phyloP scores from a whole-genome alignment of 2,329 filamentous ascomycete species.

The Penicillium sp. region DNA sequence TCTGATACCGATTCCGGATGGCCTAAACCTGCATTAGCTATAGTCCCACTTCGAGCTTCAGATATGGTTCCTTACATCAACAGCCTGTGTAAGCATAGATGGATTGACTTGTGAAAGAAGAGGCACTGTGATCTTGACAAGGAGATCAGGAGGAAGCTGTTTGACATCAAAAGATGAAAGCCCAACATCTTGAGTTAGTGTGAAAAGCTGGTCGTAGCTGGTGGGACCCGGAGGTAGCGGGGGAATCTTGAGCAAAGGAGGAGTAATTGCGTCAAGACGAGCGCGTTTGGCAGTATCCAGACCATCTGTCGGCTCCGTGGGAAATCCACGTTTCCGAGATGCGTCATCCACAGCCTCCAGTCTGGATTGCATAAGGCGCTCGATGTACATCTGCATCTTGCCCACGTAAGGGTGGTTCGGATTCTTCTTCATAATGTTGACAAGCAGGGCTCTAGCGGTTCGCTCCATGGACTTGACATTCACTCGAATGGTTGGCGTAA shows the following conservation, averaged over 20 bases:
- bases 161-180: constrained; percentile 83
- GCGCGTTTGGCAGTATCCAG: constrained; percentile 82
- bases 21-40: constrained; percentile 34
- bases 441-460: constrained; percentile 80
- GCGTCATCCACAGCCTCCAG: constrained; percentile 79
- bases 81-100: constrained; percentile 70
- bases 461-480: constrained; percentile 93
- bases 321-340: constrained; percentile 73
- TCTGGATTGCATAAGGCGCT: constrained; percentile 77
- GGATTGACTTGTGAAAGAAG: constrained; percentile 74
- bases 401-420: constrained; percentile 74
- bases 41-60: background rate
- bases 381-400: constrained; percentile 85
- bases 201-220: constrained; percentile 82
- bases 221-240: constrained; percentile 76
- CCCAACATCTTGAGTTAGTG: constrained; percentile 75
- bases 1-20: constrained; percentile 43
- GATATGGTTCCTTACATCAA: constrained; percentile 60
- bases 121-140: constrained; percentile 80
- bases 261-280: constrained; percentile 63
- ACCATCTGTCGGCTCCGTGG: constrained; percentile 71
- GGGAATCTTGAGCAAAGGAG: constrained; percentile 60
- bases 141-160: constrained; percentile 73
- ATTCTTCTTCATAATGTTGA: constrained; percentile 83
- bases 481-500: constrained; percentile 79